phyloP scores from a whole-genome alignment of 2,329 filamentous ascomycete species.

The Penicillium griseofulvum region DNA sequence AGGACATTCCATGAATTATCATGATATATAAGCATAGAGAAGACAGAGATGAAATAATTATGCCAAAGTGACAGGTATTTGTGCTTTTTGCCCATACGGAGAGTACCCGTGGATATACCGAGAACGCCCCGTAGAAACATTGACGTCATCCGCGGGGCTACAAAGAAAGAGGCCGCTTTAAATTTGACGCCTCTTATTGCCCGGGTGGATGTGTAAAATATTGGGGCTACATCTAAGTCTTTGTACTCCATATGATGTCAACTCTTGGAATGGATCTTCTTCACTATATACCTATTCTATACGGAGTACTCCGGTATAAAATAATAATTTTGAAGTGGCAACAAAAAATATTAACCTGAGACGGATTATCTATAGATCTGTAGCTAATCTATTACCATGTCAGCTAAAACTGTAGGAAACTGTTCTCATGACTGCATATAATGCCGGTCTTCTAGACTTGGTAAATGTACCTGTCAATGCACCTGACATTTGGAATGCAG shows the following conservation, averaged over 20 bases:
- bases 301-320: neutral
- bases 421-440: neutral
- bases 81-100: no score
- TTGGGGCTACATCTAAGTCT: no score
- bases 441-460: neutral
- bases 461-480: neutral
- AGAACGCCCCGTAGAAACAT: neutral
- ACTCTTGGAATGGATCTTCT: neutral
- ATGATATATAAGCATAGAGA: neutral
- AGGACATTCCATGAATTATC: neutral
- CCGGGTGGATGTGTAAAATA: neutral
- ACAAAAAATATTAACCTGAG: neutral
- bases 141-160: conserved; percentile 1
- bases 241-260: neutral
- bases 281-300: neutral
- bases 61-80: no score
- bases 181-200: neutral
- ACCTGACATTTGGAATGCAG: neutral
- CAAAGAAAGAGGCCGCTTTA: neutral
- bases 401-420: neutral
- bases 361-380: neutral
- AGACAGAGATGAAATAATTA: neutral
- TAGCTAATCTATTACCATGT: neutral
- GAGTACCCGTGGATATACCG: no score
- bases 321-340: neutral